Conservation (phyloP, 169 alveolate genomes). For the Eimeria necatrix region DNA sequence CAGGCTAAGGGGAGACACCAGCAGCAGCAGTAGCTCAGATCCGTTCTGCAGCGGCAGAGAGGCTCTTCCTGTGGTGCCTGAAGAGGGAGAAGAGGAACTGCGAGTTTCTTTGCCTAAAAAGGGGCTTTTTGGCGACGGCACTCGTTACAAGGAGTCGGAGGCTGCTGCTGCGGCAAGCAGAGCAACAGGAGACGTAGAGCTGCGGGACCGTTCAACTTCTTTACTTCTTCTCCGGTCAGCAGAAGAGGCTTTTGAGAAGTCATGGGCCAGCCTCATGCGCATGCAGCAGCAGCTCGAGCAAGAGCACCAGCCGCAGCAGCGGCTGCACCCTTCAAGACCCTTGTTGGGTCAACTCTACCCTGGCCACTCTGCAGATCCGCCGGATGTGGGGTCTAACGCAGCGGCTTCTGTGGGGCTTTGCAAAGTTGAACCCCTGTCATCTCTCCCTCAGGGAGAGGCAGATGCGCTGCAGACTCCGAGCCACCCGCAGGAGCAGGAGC, state of each 20-base stretch:
- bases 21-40: background rate
- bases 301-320: background rate
- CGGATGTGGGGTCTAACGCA: background rate
- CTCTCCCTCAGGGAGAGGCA: background rate
- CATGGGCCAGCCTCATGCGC: background rate
- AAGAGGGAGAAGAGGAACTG: no score
- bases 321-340: background rate
- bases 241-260: background rate
- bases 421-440: background rate
- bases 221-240: background rate
- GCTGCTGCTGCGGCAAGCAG: no score
- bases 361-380: background rate
- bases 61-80: background rate
- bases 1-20: background rate
- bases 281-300: background rate
- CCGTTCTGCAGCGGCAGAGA: background rate
- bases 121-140: no score
- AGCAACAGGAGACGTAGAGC: no score
- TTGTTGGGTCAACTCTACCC: background rate
- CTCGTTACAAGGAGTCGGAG: no score
- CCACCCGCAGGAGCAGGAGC: conserved; percentile 14
- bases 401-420: conserved; percentile 11
- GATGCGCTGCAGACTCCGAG: background rate
- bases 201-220: background rate
- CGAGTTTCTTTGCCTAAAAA: no score